phyloP scores from a whole-genome alignment of 345 rosid species.

The Aquilaria yunnanensis region DNA sequence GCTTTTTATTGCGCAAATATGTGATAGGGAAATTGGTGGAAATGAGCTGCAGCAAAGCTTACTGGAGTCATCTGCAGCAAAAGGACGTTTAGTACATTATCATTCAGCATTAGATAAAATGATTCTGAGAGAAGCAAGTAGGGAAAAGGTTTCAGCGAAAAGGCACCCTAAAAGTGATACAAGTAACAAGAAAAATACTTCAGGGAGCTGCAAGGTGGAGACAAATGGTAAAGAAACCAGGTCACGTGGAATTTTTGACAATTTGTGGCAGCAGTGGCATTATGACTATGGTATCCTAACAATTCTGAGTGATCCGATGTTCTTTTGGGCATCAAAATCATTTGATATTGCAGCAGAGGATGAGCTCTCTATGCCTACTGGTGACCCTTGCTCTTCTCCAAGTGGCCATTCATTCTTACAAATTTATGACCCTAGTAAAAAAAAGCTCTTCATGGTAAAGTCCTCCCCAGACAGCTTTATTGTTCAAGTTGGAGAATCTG shows the following conservation, averaged over 20 bases:
- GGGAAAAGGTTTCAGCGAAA: slow-evolving; percentile 24
- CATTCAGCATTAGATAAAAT: slow-evolving; percentile 54
- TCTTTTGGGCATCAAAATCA: slow-evolving; percentile 27
- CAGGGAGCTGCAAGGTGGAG: slow-evolving; percentile 18
- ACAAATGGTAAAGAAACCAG: slow-evolving; percentile 13
- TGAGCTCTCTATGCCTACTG: slow-evolving; percentile 9
- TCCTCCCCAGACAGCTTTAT: slow-evolving; percentile 68
- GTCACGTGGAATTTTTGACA: slow-evolving; percentile 18
- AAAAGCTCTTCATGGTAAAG: slow-evolving; percentile 51
- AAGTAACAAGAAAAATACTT: slow-evolving; percentile 14
- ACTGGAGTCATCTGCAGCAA: slow-evolving; percentile 68
- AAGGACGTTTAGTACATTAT: slow-evolving; percentile 86
- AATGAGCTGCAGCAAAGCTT: slow-evolving; percentile 59
- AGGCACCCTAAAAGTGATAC: slow-evolving; percentile 14
- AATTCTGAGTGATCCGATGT: slow-evolving; percentile 80
- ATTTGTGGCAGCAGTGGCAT: slow-evolving; percentile 95
- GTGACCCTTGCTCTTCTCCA: slow-evolving; percentile 37
- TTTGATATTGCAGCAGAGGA: slow-evolving; percentile 11
- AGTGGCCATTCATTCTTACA: slow-evolving; percentile 45
- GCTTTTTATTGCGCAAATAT: slow-evolving; percentile 54
- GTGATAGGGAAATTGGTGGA: slow-evolving; percentile 72
- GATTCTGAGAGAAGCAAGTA: slow-evolving; percentile 31
- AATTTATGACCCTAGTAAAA: slow-evolving; percentile 52
- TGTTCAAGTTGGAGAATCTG: slow-evolving; percentile 87
- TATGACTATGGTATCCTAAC: slow-evolving; percentile 89